Evolutionary conservation across 805 yeast species (phyloP).

Genomic region (Zygosaccharomyces bisporus): DNA sequence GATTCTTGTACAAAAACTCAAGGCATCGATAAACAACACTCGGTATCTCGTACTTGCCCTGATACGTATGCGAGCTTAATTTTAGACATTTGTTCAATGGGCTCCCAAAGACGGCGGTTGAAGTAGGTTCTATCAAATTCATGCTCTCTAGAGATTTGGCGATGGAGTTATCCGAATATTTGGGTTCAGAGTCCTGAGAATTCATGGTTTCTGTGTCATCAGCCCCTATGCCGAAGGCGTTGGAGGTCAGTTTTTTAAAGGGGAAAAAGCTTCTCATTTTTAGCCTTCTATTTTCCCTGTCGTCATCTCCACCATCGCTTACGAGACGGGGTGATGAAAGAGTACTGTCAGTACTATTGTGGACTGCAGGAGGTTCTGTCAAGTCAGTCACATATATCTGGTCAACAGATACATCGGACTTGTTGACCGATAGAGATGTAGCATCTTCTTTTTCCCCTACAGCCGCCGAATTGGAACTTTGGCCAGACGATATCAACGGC

Average conservation of each 20-base stretch:
- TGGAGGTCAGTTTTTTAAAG: constrained; percentile 40
- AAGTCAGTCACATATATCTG: constrained; percentile 23
- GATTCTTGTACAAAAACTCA: constrained; percentile 57
- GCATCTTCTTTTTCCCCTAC: constrained; percentile 10
- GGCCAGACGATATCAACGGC: constrained; percentile 9
- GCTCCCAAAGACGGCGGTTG: constrained; percentile 60
- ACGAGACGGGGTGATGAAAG: constrained; percentile 16
- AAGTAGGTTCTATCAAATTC: constrained; percentile 23
- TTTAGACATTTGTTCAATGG: constrained; percentile 50
- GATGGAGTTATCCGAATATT: constrained; percentile 24
- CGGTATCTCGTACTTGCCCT: constrained; percentile 48
- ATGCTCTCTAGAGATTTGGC: constrained; percentile 33
- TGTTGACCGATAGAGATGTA: constrained; percentile 8
- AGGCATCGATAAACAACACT: constrained; percentile 74
- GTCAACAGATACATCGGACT: constrained; percentile 15
- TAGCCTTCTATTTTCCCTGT: constrained; percentile 42
- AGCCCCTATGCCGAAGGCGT: constrained; percentile 14
- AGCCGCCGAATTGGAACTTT: constrained; percentile 1
- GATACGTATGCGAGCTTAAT: constrained; percentile 45
- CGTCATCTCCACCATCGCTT: constrained; percentile 21
- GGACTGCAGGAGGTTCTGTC: constrained; percentile 5
- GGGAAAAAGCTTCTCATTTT: constrained; percentile 62
- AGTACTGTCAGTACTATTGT: constrained; percentile 7
- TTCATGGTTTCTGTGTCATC: constrained; percentile 11
- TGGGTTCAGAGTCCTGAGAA: constrained; percentile 12